Percentiles rank a stretch among this genome's conserved stretches.
Evolutionary conservation across 2,329 filamentous ascomycete species (phyloP).

Genomic region (Domatiomyces globalis): DNA sequence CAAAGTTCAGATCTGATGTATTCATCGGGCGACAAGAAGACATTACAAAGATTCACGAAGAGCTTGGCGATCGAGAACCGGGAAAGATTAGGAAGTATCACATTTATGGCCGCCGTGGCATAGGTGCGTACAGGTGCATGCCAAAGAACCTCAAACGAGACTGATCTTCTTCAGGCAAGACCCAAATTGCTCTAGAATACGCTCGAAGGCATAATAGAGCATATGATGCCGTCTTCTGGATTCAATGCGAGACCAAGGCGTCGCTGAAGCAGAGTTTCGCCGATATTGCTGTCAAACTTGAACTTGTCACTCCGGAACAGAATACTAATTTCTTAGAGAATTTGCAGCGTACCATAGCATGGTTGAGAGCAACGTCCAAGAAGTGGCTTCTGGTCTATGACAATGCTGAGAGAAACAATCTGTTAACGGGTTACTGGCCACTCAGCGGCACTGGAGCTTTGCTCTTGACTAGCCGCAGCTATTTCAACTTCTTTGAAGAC

Average conservation of each 20-base stretch:
- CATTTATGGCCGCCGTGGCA: constrained; percentile 18
- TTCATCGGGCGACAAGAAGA: constrained; percentile 18
- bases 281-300: constrained; percentile 17
- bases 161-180: constrained; percentile 9
- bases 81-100: constrained; percentile 15
- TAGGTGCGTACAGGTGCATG: constrained; percentile 4
- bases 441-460: constrained; percentile 14
- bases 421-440: constrained; percentile 18
- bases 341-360: constrained; percentile 2
- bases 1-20: constrained; percentile 1
- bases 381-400: constrained; percentile 8
- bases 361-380: constrained; percentile 2
- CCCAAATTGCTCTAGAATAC: constrained; percentile 16
- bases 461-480: constrained; percentile 18
- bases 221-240: constrained; percentile 21
- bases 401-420: constrained; percentile 11
- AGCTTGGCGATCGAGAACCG: constrained; percentile 5
- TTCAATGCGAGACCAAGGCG: constrained; percentile 18
- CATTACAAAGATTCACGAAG: constrained; percentile 13
- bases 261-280: constrained; percentile 20
- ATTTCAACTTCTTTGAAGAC: constrained; percentile 19
- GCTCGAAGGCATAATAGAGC: constrained; percentile 10
- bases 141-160: background rate
- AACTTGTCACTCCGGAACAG: constrained; percentile 14
- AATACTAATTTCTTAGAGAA: constrained; percentile 3